Base-by-base conservation (phyloP, 352 stramenopile species). In the Thalassiosira livingstoniorum region DNA sequence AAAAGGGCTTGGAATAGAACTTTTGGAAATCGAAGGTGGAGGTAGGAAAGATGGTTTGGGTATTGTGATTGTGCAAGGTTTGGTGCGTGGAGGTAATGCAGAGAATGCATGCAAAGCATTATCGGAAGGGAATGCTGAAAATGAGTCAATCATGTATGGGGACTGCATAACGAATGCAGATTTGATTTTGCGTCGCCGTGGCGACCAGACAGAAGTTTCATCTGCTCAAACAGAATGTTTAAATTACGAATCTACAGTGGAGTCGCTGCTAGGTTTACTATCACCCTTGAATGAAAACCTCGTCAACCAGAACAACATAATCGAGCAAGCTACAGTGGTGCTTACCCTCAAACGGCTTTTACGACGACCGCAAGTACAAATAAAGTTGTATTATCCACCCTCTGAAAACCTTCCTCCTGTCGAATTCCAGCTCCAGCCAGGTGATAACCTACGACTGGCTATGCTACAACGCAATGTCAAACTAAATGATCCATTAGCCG, bases 371-470 rank as follows among this genome's bases (percentile, higher is more conserved):
- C 85, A 89, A 68, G 69, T 94, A 1, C 78, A 77, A n/a, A 60
- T 94, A 18, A 82, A 79, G n/a, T 45, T 94, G 18, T 53, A 91
- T 60, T 92, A 94, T 74, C 89, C 89, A 23, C 90, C 90, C 15
- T 54, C 27, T 31, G 79, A 91, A 80, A 66, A 86, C 13, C 75
- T 91, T 65, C 70, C 78, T 15, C 76, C 88, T 57, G 55, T 67
- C 25, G 87, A 53, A 11, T 61, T 94, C 25, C 73, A 91, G 63
- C 65, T 94, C 4, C 87, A 91, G 80, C 71, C 83, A 15, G 90
- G 90, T 25, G 90, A 94, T 78, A 94, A 93, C 60, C 67, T 94
- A 54, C 73, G 88, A n/a, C 78, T 85, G 71, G 85, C 79, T 31
- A 87, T 94, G 86, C 76, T 93, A 37, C 73, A 75, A 29, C 29